Base-by-base conservation (phyloP, 495 filamentous ascomycete genomes). In the Sphaerosporella brunnea region DNA sequence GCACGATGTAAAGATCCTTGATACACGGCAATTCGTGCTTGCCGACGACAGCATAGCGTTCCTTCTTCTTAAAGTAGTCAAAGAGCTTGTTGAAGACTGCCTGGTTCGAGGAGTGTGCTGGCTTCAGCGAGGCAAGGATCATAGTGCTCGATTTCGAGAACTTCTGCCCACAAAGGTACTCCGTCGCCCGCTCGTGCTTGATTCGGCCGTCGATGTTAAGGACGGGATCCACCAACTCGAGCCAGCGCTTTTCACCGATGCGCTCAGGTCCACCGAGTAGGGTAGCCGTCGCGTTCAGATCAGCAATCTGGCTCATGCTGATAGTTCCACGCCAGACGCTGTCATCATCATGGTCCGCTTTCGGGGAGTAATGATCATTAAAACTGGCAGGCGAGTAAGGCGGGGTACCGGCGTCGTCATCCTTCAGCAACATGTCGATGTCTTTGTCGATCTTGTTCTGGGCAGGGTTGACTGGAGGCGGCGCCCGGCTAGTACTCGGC, bases 371-470 rank as follows among this genome's bases (percentile, higher is more conserved):
- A 44, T 55, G 56, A 49, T 88, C 82, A 48, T 75, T 53, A 30
- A 50, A 76, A 28, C 82, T 78, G 38, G 77, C 73, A 0, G 87
- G 87, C 1, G 84, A 92, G 62, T 93, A 94, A 3, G 82, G 79
- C 4, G 83, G 82, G 7, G 84, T 88, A 16, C 87, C 79, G 21
- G 73, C 75, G n/a, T 74, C 85, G 43, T 83, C 80, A 50, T 94
- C 86, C 55, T 83, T 77, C 3, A 97, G 71, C 38, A 97, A 65
- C 42, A 82, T 73, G 62, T 97, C 90, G 35, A 97, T 85, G 50
- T 97, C 90, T 13, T 84, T 74, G 62, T 97, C 90, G 13, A 73
- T 73, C 45, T 60, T 65, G 15, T 64, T 63, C 11, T 60, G 64
- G 10, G 62, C 63, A 46, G 73, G 71, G 47, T 63, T 49, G 39